Conservation (phyloP, 495 filamentous ascomycete species). For the Podospora tetraspora region DNA sequence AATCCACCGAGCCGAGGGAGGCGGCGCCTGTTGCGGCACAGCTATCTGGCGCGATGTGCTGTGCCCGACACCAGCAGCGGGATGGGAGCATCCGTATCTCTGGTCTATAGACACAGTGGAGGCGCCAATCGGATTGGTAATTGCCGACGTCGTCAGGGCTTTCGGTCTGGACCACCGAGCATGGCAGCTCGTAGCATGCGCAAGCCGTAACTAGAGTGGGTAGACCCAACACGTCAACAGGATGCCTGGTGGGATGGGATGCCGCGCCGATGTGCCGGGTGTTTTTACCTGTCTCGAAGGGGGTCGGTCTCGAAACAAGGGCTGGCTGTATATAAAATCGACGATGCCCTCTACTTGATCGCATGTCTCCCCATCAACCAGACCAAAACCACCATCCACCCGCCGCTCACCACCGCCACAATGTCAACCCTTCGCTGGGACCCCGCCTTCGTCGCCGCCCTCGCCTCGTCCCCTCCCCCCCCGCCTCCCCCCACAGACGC, state of each 20-base stretch:
- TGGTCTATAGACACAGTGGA: neutral
- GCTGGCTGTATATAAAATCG: neutral
- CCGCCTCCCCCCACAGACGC: neutral
- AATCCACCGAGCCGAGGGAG: neutral
- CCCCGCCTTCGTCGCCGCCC: neutral
- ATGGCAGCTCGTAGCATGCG: too few relatives aligned
- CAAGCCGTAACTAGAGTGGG: too few relatives aligned
- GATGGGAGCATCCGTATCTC: neutral
- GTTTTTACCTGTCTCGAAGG: neutral
- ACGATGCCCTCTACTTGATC: neutral
- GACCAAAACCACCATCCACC: neutral
- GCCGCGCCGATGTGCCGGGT: neutral
- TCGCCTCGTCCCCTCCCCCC: neutral
- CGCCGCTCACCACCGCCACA: neutral
- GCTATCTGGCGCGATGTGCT: neutral
- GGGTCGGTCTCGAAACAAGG: neutral
- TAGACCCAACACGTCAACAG: too few relatives aligned
- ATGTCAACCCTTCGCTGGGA: neutral
- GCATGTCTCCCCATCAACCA: neutral
- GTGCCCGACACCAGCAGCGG: too few relatives aligned
- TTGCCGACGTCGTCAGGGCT: too few relatives aligned
- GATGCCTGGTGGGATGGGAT: too few relatives aligned
- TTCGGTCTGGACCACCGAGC: too few relatives aligned
- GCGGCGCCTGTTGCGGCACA: neutral
- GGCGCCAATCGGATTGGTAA: neutral